Conservation (phyloP, 176 grass and related monocot genomes). For the Carex kokanica region DNA sequence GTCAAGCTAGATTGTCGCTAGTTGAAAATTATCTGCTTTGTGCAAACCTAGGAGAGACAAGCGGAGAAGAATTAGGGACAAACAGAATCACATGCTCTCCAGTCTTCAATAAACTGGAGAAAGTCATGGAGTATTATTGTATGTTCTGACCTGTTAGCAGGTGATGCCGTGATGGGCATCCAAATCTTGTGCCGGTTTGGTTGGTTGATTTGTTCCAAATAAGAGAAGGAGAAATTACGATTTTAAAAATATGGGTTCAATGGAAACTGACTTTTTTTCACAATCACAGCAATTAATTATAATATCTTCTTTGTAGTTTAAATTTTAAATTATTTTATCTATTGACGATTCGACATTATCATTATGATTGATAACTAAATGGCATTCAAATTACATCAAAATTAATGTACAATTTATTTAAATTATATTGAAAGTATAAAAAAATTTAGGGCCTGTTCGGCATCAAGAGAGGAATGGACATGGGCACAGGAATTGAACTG, state of each 20-base stretch:
- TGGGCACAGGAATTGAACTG: too few relatives aligned
- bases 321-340: too few relatives aligned
- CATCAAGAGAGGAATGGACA: too few relatives aligned
- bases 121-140: background rate
- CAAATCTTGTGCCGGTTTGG: background rate
- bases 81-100: background rate
- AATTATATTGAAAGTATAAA: too few relatives aligned
- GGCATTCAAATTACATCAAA: too few relatives aligned
- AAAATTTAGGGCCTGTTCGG: too few relatives aligned
- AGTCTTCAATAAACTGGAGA: background rate
- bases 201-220: background rate
- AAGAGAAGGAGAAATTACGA: background rate
- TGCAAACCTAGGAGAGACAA: slow-evolving; percentile 2
- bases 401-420: too few relatives aligned
- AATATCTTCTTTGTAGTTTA: too few relatives aligned
- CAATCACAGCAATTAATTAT: background rate
- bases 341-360: too few relatives aligned
- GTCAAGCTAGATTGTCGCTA: background rate
- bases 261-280: background rate
- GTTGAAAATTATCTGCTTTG: background rate
- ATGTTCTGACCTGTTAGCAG: background rate
- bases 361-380: too few relatives aligned
- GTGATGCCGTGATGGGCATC: background rate
- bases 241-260: background rate
- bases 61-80: background rate